phyloP scores from a whole-genome alignment of 31 red algal species.

The Endocladia muricata region DNA sequence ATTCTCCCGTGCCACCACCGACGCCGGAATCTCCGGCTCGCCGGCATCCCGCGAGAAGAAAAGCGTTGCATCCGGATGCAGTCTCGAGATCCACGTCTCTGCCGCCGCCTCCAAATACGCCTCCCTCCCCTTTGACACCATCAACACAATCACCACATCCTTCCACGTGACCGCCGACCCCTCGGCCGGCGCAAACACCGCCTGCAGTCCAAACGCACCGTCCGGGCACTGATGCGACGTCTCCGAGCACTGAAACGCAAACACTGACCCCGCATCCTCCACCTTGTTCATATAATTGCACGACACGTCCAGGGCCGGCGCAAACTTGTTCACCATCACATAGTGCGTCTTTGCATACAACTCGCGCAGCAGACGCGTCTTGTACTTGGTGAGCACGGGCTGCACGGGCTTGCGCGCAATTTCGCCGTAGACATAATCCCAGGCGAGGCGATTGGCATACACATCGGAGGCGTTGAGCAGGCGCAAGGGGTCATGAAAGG shows the following conservation, averaged over 20 bases:
- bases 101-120: conserved; percentile 18
- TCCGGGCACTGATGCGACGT: conserved; percentile 51
- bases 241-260: conserved; percentile 29
- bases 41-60: conserved; percentile 18
- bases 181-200: conserved; percentile 20
- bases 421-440: conserved; percentile 46
- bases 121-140: conserved; percentile 21
- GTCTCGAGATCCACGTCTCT: conserved; percentile 44
- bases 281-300: conserved; percentile 47
- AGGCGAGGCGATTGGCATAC: not conserved
- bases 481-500: conserved; percentile 26
- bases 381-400: conserved; percentile 45
- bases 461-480: conserved; percentile 40
- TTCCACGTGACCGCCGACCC: conserved; percentile 37
- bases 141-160: conserved; percentile 31
- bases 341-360: conserved; percentile 35
- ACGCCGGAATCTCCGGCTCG: conserved; percentile 15
- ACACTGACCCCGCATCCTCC: conserved; percentile 4
- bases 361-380: conserved; percentile 42
- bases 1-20: conserved; percentile 16
- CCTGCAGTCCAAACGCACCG: conserved; percentile 2
- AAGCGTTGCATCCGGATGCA: conserved; percentile 42
- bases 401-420: conserved; percentile 28
- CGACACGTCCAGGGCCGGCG: conserved; percentile 30
- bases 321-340: conserved; percentile 4